Percentiles rank a stretch among this genome's conserved stretches.
phyloP scores from a whole-genome alignment of 805 yeast species.

The Metschnikowia arizonensis region DNA sequence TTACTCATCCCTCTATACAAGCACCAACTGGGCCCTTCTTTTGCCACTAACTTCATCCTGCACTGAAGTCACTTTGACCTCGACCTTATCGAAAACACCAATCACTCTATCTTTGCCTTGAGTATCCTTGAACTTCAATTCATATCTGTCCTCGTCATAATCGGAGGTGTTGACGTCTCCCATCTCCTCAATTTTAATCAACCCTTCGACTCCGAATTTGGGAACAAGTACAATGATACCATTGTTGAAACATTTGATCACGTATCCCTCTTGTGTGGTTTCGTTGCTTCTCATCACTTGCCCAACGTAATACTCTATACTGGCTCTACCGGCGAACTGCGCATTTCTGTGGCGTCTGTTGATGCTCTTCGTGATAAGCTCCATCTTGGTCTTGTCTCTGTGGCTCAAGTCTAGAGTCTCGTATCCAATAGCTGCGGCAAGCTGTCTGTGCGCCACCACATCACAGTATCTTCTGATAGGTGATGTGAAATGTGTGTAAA shows the following conservation, averaged over 20 bases:
- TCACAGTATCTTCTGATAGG: constrained; percentile 98
- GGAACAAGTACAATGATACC: constrained; percentile 96
- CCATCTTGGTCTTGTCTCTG: constrained; percentile 88
- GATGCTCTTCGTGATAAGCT: constrained; percentile 79
- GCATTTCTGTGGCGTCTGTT: constrained; percentile 95
- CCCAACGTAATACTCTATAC: constrained; percentile 96
- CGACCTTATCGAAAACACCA: constrained; percentile 78
- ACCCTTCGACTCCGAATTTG: constrained; percentile 91
- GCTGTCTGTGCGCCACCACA: constrained; percentile 93
- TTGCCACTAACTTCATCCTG: constrained; percentile 87
- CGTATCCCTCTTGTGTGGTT: constrained; percentile 79
- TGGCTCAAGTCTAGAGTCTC: constrained; percentile 79
- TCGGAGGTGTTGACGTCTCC: constrained; percentile 59
- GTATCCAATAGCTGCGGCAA: constrained; percentile 97
- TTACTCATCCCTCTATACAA: constrained; percentile 35
- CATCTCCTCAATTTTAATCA: constrained; percentile 75
- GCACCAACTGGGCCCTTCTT: constrained; percentile 77
- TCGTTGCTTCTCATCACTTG: constrained; percentile 90
- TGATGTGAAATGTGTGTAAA: constrained; percentile 96
- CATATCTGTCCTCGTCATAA: constrained; percentile 76
- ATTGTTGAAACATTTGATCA: constrained; percentile 86
- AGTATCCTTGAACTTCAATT: constrained; percentile 53
- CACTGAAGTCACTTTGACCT: constrained; percentile 76
- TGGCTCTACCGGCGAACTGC: constrained; percentile 97
- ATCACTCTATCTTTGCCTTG: constrained; percentile 46